Conservation (phyloP, 208 protist genomes). For the Strigomonas culicis region DNA sequence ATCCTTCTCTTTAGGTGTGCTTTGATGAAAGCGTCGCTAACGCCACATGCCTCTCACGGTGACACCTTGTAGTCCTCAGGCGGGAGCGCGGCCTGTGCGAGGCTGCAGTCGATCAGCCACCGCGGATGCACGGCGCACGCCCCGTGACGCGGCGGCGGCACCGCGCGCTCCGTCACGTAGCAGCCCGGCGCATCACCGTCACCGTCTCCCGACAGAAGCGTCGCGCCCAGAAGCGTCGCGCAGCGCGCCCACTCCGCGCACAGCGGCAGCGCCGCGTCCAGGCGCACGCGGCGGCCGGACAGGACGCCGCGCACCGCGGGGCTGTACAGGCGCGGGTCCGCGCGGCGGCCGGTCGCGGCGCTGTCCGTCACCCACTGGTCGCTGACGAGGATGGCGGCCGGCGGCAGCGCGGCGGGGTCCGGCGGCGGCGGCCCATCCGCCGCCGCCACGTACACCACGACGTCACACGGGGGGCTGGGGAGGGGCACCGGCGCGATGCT, state of each 20-base stretch:
- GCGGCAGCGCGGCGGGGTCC: background rate
- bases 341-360: background rate
- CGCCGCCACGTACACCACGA: constrained; percentile 3
- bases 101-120: constrained; percentile 25
- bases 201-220: constrained; percentile 7
- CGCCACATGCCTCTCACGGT: background rate
- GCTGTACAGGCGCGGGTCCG: constrained; percentile 12
- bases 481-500: background rate
- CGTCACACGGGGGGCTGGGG: background rate
- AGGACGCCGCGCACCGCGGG: constrained; percentile 10
- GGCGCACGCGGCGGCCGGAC: constrained; percentile 10
- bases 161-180: background rate
- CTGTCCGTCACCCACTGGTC: constrained; percentile 21
- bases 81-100: constrained; percentile 19
- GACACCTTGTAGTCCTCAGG: constrained; percentile 10
- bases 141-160: constrained; percentile 11
- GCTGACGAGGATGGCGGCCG: constrained; percentile 6
- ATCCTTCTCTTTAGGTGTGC: too few relatives aligned
- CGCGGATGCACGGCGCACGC: constrained; percentile 16
- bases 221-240: constrained; percentile 17
- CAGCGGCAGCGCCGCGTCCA: background rate
- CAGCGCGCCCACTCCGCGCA: constrained; percentile 7
- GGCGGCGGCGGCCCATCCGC: background rate
- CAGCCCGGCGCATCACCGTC: too few relatives aligned
- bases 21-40: too few relatives aligned